Conservation (phyloP, 768 basidiomycete species). For the Tricholoma bakamatsutake region DNA sequence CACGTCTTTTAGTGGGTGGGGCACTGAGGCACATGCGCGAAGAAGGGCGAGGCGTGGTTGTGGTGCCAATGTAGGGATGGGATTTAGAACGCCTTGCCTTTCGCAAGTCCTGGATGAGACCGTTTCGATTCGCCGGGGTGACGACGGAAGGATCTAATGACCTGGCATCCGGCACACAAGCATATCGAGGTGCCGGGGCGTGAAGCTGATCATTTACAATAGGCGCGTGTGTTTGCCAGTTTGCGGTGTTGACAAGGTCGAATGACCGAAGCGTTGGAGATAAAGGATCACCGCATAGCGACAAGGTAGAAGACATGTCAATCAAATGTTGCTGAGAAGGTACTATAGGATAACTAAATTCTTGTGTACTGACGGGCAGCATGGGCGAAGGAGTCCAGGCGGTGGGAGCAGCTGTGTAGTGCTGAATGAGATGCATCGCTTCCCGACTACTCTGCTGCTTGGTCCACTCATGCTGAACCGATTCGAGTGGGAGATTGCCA, state of each 20-base stretch:
- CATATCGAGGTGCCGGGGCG: slow-evolving; percentile 1
- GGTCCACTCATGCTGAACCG: neutral
- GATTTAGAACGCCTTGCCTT: slow-evolving; percentile 2
- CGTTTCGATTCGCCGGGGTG: neutral
- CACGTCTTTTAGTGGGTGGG: neutral
- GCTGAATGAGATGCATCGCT: too few relatives aligned
- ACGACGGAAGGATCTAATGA: neutral
- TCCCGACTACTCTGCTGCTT: neutral
- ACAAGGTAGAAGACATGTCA: neutral
- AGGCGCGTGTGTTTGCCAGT: neutral
- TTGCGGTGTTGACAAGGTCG: neutral
- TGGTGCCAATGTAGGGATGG: neutral
- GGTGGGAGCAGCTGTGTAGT: neutral
- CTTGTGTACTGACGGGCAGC: neutral
- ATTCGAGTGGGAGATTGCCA: neutral
- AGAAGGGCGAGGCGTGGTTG: neutral
- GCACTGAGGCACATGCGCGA: neutral
- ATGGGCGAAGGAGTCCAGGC: neutral
- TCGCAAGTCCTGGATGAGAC: neutral
- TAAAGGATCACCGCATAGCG: neutral
- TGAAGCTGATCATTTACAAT: neutral
- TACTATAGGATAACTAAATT: neutral
- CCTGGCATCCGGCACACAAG: neutral
- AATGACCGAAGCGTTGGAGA: neutral
- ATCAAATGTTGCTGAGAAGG: neutral